Evolutionary conservation across 2,329 filamentous ascomycete genomes (phyloP).

Genomic region (Epichloe elymi): DNA sequence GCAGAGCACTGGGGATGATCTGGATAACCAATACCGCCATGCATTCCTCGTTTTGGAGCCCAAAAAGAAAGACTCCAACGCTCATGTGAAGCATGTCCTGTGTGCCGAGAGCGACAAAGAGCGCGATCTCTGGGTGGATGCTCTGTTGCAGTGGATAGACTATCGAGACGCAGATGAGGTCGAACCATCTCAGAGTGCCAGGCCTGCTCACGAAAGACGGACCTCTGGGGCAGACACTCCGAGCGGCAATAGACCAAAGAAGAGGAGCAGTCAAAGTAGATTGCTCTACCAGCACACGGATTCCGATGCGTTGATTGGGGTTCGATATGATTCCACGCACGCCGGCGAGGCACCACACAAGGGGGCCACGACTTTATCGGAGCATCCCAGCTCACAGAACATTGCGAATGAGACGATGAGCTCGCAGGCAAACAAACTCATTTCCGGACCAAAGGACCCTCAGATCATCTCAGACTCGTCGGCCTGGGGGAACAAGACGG

Average conservation of each 20-base stretch:
- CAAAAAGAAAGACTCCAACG: slow-evolving; percentile 92
- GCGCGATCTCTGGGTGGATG: slow-evolving; percentile 87
- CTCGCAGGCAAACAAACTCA: slow-evolving; percentile 35
- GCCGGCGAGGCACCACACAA: slow-evolving; percentile 38
- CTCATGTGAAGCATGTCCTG: slow-evolving; percentile 80
- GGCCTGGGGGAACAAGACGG: slow-evolving; percentile 75
- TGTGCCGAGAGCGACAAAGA: slow-evolving; percentile 92
- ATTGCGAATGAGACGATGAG: slow-evolving; percentile 22
- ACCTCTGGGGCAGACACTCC: slow-evolving; percentile 19
- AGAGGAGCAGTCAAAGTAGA: slow-evolving; percentile 18
- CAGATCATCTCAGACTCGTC: slow-evolving; percentile 70
- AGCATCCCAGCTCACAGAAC: slow-evolving; percentile 21
- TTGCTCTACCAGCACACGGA: slow-evolving; percentile 23
- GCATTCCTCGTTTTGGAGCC: slow-evolving; percentile 91
- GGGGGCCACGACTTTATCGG: slow-evolving; percentile 21
- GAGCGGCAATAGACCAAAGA: slow-evolving; percentile 16
- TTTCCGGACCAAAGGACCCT: slow-evolving; percentile 76
- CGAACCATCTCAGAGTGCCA: slow-evolving; percentile 16
- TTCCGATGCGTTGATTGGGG: slow-evolving; percentile 38
- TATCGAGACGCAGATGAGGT: slow-evolving; percentile 46
- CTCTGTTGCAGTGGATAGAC: slow-evolving; percentile 80
- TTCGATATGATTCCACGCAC: slow-evolving; percentile 44
- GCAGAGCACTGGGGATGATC: slow-evolving; percentile 48
- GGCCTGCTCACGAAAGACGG: slow-evolving; percentile 26
- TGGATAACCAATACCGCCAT: slow-evolving; percentile 90